Percentiles rank a stretch among this genome's conserved stretches.
Conservation (phyloP, 2,329 filamentous ascomycete genomes). For the Exophiala sp. region DNA sequence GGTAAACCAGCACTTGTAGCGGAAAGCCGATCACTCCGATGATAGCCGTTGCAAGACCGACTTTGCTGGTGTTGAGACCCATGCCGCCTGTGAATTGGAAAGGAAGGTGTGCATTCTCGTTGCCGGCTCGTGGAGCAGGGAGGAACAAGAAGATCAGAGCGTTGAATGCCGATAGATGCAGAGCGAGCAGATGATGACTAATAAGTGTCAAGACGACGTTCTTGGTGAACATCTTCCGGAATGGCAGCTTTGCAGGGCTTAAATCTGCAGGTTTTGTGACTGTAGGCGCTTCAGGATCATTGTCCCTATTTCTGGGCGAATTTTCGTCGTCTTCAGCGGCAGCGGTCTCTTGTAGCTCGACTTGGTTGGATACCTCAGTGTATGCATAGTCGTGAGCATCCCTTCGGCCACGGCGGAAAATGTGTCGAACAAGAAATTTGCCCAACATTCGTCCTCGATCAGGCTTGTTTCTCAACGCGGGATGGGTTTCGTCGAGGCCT, state of each 20-base stretch:
- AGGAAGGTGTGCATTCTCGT: constrained; percentile 26
- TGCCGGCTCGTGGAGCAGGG: constrained; percentile 61
- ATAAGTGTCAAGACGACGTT: constrained; percentile 58
- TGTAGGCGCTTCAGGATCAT: constrained; percentile 30
- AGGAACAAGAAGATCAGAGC: constrained; percentile 74
- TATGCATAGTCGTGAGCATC: constrained; percentile 32
- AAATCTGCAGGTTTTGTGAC: constrained; percentile 17
- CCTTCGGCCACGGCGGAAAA: constrained; percentile 27
- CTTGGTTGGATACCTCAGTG: constrained; percentile 32
- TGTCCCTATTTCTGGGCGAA: neutral
- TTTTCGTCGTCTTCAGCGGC: constrained; percentile 19
- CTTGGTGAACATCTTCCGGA: constrained; percentile 51
- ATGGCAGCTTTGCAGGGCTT: constrained; percentile 28
- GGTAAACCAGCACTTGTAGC: constrained; percentile 70
- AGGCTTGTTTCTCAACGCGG: constrained; percentile 36
- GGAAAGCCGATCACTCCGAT: constrained; percentile 72
- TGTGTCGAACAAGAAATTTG: constrained; percentile 32
- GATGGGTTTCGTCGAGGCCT: constrained; percentile 60
- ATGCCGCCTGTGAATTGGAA: constrained; percentile 67
- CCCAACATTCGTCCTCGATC: constrained; percentile 43
- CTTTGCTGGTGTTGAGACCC: constrained; percentile 65
- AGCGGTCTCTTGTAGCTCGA: constrained; percentile 17
- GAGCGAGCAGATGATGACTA: constrained; percentile 65
- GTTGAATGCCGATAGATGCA: constrained; percentile 73
- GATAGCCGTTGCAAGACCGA: constrained; percentile 75